Evolutionary conservation across 768 basidiomycete genomes (phyloP).

Genomic region (Auriculariales sp.): DNA sequence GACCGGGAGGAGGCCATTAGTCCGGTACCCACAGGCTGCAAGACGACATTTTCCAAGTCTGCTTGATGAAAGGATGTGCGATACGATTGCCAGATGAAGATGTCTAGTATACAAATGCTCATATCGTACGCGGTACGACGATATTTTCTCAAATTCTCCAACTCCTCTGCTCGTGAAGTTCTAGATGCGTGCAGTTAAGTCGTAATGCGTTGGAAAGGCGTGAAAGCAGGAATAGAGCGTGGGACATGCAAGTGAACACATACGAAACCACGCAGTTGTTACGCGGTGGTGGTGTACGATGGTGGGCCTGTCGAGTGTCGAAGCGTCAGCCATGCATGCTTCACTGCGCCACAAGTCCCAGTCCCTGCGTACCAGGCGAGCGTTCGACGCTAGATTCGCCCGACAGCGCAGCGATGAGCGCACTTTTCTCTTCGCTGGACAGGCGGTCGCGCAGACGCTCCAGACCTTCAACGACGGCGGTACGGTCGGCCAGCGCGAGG

Average conservation of each 20-base stretch:
- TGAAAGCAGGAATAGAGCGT: no score
- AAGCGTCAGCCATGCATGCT: neutral
- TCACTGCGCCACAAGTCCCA: neutral
- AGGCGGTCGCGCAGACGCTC: conserved; percentile 58
- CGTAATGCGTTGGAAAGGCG: no score
- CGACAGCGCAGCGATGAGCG: conserved; percentile 47
- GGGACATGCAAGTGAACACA: neutral
- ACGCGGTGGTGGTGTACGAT: conserved; percentile 2
- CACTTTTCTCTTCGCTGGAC: conserved; percentile 54
- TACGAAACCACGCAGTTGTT: neutral
- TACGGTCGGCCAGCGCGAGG: conserved; percentile 58
- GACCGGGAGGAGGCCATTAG: no score
- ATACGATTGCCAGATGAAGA: no score
- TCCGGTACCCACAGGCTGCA: no score
- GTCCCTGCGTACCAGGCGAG: neutral
- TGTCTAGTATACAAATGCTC: no score
- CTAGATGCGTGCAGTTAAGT: no score
- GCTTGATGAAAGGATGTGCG: no score
- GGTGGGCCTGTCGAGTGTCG: conserved; percentile 3
- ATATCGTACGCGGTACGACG: no score
- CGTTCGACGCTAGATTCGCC: conserved; percentile 2
- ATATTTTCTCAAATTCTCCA: no score
- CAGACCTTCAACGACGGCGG: conserved; percentile 62
- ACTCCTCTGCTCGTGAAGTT: no score
- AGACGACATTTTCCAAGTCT: no score